Evolutionary conservation across 495 filamentous ascomycete genomes (phyloP), one percentile per base, ranked within the genome.

Genomic region (Penicillium steckii): DNA sequence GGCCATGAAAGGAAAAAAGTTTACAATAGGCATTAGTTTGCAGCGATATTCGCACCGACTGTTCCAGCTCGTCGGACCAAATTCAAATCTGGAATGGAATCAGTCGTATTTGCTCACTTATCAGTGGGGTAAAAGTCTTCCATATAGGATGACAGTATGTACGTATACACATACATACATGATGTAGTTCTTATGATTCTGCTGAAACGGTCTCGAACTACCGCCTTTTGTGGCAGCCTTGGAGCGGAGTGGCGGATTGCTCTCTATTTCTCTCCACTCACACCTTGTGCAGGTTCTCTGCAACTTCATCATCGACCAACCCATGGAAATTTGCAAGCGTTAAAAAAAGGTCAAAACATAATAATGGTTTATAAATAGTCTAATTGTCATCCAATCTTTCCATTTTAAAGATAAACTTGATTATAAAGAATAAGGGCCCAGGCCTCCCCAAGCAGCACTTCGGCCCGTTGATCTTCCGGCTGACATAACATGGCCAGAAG

Each of bases 401-500:
- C n/a, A n/a, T n/a, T n/a, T 27, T 27, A 27, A 27, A 6, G 4
- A 37, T n/a, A n/a, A n/a, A 26, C 48, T 42, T 43, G 29, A 42
- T 41, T 52, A 52, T 52, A 52, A 52, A 52, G 44, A 49, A 29
- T 44, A 8, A 4, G 32, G 24, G 38, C 42, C 50, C 32, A 52
- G 32, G 29, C 23, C 32, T 9, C 32, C 13, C 44, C 13, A 41
- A 19, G 19, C 38, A 21, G 1, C 38, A 22, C 38, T 13, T 23
- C 51, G 51, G 51, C 51, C 51, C 51, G 45, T 10, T 2, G 46
- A 55, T 55, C 26, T 25, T 55, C 52, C 52, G 52, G 52, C 40
- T 55, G 48, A 55, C 33, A 26, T 55, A 55, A 55, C 7, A 35
- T 55, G 46, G 61, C 50, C 62, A 48, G 48, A 62, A 50, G 43